Conservation (phyloP, 2,329 filamentous ascomycete genomes). For the Paecilomyces sp. region DNA sequence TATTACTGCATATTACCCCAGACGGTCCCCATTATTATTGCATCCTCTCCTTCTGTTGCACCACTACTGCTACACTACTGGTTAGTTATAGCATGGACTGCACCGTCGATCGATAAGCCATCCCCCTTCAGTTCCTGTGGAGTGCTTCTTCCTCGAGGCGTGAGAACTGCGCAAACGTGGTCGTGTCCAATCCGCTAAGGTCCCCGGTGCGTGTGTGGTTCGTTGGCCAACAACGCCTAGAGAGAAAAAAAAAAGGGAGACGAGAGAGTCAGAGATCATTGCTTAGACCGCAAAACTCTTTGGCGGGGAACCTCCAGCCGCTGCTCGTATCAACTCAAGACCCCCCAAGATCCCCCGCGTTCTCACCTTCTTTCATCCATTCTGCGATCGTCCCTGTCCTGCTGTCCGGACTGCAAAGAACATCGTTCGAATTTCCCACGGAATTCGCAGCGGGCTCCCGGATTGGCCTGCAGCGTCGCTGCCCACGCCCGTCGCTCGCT, state of each 20-base stretch:
- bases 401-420: not conserved
- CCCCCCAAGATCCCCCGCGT: not conserved
- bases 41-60: not conserved
- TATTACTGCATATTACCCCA: not conserved
- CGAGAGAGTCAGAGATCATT: not conserved
- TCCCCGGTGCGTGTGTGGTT: not conserved
- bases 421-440: not conserved
- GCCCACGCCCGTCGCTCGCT: not conserved
- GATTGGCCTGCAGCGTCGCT: not conserved
- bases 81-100: not conserved
- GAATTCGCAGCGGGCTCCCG: not conserved
- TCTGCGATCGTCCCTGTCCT: not conserved
- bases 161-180: not conserved
- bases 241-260: not conserved
- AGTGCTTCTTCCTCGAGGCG: not conserved
- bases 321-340: not conserved
- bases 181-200: not conserved
- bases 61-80: too few species aligned
- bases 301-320: slow-evolving; percentile 13
- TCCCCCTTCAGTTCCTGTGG: not conserved
- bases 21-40: not conserved
- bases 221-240: not conserved
- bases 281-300: slow-evolving; percentile 12
- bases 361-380: not conserved
- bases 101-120: not conserved